Evolutionary conservation across 2,329 filamentous ascomycete genomes (phyloP), one percentile per base, ranked within the genome.

Genomic region (Colletotrichum orchidophilum): DNA sequence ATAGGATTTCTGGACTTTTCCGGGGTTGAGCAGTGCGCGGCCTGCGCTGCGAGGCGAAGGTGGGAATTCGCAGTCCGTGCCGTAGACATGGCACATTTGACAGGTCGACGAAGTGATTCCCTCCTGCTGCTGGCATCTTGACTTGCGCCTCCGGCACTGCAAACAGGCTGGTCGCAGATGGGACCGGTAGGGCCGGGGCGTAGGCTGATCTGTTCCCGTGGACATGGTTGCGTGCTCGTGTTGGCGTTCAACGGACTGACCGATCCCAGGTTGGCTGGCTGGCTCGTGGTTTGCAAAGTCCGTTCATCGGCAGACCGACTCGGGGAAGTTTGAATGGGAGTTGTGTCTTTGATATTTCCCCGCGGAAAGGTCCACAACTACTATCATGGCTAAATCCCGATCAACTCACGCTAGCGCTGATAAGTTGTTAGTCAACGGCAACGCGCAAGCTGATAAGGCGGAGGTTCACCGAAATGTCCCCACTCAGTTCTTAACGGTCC

Each of bases 151-250:
- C 63, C 90, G 84, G 75, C 90, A 92, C 15, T 88, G 81, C 63
- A 88, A 80, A 79, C 90, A 91, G 9, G 89, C 89, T 60, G 89
- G 88, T 49, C 87, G 85, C 71, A 89, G 85, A 79, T 91, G 89
- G 8, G 89, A 91, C 70, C 89, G 83, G 76, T 91, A 91, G 3
- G 89, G 89, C 54, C 89, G 83, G 74, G 68, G 68, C 3, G 68
- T 71, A 11, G 68, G 64, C 26, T 68, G 64, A 4, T 63, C 64
- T 29, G 64, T 33, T 26, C 21, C 52, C 21, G 65, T 52, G 13
- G 68, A 63, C 68, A 71, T 71, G 33, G n/a, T 62, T 12, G 13
- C 35, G 24, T 35, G n/a, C 49, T 27, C 31, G 35, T 21, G n/a
- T 58, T 70, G 46, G 35, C 29, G 27, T 26, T 57, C 53, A 29